phyloP scores from a whole-genome alignment of 148 eudicot genomes.

The Rhododendron mucronatum region DNA sequence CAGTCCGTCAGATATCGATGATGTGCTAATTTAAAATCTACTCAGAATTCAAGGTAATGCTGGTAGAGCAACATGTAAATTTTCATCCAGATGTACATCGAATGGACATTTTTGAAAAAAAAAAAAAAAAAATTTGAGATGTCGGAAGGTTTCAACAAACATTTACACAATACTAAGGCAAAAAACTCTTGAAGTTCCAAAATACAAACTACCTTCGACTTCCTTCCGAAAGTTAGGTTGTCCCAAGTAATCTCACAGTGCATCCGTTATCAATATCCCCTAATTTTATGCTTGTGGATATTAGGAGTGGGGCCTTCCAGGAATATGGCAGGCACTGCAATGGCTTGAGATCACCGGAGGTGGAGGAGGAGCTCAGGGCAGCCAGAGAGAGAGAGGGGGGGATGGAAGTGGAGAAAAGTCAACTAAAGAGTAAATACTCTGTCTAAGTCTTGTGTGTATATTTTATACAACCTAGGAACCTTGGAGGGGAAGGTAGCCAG shows the following conservation, averaged over 20 bases:
- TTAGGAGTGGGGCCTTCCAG: background rate
- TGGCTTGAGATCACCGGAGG: background rate
- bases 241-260: slow-evolving; percentile 1
- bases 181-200: background rate
- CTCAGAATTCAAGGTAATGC: background rate
- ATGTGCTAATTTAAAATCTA: background rate
- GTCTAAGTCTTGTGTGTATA: background rate
- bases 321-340: background rate
- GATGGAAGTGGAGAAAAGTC: background rate
- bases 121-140: background rate
- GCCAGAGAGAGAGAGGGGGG: too few species aligned
- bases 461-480: background rate
- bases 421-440: background rate
- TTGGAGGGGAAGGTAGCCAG: background rate
- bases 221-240: background rate
- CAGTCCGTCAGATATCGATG: background rate
- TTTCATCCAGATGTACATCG: background rate
- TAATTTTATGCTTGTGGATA: background rate
- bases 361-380: background rate
- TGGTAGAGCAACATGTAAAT: background rate
- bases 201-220: background rate
- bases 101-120: background rate
- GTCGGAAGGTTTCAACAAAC: background rate
- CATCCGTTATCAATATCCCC: background rate
- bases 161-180: background rate